Conservation (phyloP, 139 green algal genomes). For the Haematococcus sp. region DNA sequence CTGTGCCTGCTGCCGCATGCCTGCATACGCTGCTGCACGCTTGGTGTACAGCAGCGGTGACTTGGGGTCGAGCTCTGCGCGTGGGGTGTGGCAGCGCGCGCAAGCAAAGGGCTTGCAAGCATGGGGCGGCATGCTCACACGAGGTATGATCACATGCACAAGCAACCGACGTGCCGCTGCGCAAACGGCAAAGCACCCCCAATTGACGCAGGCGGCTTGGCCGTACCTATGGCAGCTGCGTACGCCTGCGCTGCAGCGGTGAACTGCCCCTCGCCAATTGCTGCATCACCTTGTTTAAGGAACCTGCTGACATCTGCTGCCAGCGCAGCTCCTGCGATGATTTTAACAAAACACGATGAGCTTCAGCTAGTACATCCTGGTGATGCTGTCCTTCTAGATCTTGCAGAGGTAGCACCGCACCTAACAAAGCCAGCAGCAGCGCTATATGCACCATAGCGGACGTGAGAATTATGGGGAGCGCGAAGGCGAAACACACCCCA, state of each 20-base stretch:
- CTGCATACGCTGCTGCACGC: slow-evolving; percentile 53
- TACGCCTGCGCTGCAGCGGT: slow-evolving; percentile 39
- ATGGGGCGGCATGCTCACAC: too few relatives aligned
- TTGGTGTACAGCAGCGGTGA: slow-evolving; percentile 52
- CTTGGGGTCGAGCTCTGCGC: slow-evolving; percentile 29
- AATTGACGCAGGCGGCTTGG: background rate
- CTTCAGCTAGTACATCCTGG: too few relatives aligned
- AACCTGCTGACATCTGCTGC: slow-evolving; percentile 18
- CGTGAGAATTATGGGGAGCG: too few relatives aligned
- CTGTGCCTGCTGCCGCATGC: slow-evolving; percentile 31
- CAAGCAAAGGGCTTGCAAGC: too few relatives aligned
- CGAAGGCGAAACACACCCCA: too few relatives aligned
- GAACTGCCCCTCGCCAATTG: slow-evolving; percentile 34
- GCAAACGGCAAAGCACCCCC: too few relatives aligned
- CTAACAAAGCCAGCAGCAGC: too few relatives aligned
- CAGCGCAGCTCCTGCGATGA: background rate
- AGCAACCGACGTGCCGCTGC: too few relatives aligned
- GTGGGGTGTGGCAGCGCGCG: background rate
- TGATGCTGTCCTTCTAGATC: too few relatives aligned
- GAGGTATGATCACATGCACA: background rate
- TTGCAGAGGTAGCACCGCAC: too few relatives aligned
- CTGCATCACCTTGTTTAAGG: slow-evolving; percentile 34
- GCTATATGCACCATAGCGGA: too few relatives aligned
- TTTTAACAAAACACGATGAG: too few relatives aligned
- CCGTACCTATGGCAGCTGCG: slow-evolving; percentile 26